Percentiles rank a stretch among this genome's conserved stretches.
These are phyloP conservation scores for Penicillium sp. DNA, from an alignment of 2,329 filamentous ascomycete species.

Conservation along the genomic window DNA sequence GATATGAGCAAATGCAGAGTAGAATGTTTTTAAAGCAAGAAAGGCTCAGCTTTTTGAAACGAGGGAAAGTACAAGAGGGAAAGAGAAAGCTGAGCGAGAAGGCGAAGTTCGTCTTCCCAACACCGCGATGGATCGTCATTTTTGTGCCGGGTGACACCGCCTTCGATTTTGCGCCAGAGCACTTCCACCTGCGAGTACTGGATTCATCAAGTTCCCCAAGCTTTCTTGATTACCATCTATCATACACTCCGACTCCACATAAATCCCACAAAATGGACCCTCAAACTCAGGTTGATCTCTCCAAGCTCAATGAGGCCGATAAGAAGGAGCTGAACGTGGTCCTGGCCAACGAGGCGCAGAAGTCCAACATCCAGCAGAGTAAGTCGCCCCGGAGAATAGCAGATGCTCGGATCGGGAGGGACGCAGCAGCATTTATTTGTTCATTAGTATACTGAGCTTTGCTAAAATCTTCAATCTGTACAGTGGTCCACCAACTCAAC, in stretches of 20 bases:
- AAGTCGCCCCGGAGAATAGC: constrained; percentile 17
- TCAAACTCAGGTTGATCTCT: constrained; percentile 59
- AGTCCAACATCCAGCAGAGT: constrained; percentile 61
- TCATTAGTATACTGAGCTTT: background rate
- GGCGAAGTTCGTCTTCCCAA: background rate
- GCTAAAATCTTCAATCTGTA: background rate
- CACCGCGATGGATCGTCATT: constrained; percentile 13
- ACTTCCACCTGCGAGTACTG: background rate
- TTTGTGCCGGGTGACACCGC: constrained; percentile 31
- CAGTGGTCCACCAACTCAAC: constrained; percentile 67
- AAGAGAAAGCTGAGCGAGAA: background rate
- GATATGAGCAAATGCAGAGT: background rate
- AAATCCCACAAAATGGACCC: constrained; percentile 34
- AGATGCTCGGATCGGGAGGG: background rate
- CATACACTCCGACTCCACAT: background rate
- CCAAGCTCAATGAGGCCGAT: constrained; percentile 76
- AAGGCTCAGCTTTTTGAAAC: background rate
- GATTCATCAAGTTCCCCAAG: background rate
- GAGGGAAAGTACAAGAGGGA: background rate
- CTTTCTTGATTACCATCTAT: background rate
- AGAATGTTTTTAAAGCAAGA: background rate
- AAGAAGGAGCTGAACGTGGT: constrained; percentile 87
- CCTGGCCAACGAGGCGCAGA: constrained; percentile 80
- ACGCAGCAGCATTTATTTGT: background rate
- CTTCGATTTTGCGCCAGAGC: constrained; percentile 22